These are phyloP conservation scores for Alternaria rosae DNA, from an alignment of 2,329 filamentous ascomycete genomes.

Conservation along the genomic window DNA sequence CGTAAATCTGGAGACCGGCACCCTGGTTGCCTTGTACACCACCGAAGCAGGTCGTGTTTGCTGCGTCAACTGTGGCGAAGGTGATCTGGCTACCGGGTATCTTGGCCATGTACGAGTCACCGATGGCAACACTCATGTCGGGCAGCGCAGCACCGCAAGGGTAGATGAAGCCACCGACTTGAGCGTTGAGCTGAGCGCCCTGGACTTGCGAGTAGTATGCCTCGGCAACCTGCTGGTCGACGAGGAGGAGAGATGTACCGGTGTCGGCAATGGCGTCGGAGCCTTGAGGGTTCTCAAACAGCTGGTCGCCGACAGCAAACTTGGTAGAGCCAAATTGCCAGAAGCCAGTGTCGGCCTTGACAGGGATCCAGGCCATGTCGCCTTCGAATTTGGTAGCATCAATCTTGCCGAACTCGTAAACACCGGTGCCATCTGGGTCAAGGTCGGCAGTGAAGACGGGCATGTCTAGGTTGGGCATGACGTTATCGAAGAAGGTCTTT, in stretches of 20 bases:
- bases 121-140: constrained; percentile 62
- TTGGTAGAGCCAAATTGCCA: constrained; percentile 70
- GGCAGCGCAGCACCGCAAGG: constrained; percentile 53
- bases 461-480: constrained; percentile 65
- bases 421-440: constrained; percentile 65
- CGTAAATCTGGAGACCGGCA: constrained; percentile 66
- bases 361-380: constrained; percentile 65
- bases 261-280: constrained; percentile 58
- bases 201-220: constrained; percentile 55
- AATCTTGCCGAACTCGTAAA: constrained; percentile 78
- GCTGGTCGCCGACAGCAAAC: constrained; percentile 65
- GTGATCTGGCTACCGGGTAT: constrained; percentile 59
- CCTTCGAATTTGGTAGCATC: constrained; percentile 70
- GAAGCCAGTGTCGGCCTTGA: constrained; percentile 70
- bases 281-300: constrained; percentile 61
- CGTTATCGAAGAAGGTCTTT: constrained; percentile 78
- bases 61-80: constrained; percentile 48
- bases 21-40: constrained; percentile 68
- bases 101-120: constrained; percentile 63
- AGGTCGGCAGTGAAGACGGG: constrained; percentile 77
- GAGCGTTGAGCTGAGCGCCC: constrained; percentile 46
- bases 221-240: constrained; percentile 61
- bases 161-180: constrained; percentile 55
- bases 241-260: constrained; percentile 70
- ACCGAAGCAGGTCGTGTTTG: constrained; percentile 68